Percentiles rank a stretch among this genome's conserved stretches.
These are phyloP conservation scores for Didymella glomerata DNA, from an alignment of 2,329 filamentous ascomycete species.

Conservation along the genomic window DNA sequence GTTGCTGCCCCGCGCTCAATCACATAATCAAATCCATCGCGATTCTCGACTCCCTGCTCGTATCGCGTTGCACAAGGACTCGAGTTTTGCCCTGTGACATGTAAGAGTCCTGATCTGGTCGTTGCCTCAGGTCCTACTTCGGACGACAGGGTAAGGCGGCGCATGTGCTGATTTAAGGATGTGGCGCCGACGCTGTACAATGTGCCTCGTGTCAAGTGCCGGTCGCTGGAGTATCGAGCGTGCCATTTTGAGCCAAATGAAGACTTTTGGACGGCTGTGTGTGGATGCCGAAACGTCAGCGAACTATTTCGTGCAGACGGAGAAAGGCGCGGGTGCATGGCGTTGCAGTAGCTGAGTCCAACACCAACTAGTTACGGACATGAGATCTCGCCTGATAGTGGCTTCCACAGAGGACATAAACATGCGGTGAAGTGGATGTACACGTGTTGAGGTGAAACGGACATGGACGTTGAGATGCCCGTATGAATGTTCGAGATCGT, in stretches of 20 bases:
- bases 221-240: slow-evolving; percentile 5
- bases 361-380: not conserved
- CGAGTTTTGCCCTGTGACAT: slow-evolving; percentile 6
- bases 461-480: not conserved
- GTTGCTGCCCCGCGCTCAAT: slow-evolving; percentile 21
- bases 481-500: not conserved
- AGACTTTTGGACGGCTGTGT: slow-evolving; percentile 11
- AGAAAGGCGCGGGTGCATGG: slow-evolving; percentile 30
- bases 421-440: slow-evolving; percentile 35
- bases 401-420: slow-evolving; percentile 17
- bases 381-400: not conserved
- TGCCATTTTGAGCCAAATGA: not conserved
- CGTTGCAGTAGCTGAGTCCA: slow-evolving; percentile 15
- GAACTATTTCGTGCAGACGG: slow-evolving; percentile 27
- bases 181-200: slow-evolving; percentile 27
- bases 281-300: slow-evolving; percentile 18
- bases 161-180: slow-evolving; percentile 11
- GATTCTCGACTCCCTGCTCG: slow-evolving; percentile 11
- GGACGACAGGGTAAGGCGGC: slow-evolving; percentile 6
- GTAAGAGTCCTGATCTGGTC: slow-evolving; percentile 10
- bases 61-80: slow-evolving; percentile 7
- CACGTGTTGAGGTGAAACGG: slow-evolving; percentile 29
- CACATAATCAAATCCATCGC: slow-evolving; percentile 6
- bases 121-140: slow-evolving; percentile 3
- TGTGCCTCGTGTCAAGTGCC: slow-evolving; percentile 7